Conservation (phyloP, 148 eudicot genomes). For the Rhododendron simsii region DNA sequence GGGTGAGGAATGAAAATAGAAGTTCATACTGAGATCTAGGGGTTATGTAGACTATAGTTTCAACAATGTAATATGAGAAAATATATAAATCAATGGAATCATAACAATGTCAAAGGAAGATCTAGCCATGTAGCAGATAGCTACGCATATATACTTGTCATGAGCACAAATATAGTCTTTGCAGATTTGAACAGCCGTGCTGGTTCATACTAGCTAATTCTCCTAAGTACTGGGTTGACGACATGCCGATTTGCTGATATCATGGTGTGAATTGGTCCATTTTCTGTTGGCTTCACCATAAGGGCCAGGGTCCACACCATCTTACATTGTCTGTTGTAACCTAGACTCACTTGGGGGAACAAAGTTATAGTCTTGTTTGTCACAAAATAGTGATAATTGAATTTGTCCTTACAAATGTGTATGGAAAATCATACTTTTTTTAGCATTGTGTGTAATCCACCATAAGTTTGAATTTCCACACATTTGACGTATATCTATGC, state of each 20-base stretch:
- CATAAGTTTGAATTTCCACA: background rate
- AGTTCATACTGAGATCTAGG: background rate
- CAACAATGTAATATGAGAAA: background rate
- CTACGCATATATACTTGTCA: background rate
- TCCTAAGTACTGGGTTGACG: background rate
- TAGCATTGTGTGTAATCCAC: background rate
- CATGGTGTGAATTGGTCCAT: background rate
- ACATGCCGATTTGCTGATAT: background rate
- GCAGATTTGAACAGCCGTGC: background rate
- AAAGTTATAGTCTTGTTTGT: background rate
- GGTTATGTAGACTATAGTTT: background rate
- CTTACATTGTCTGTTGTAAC: background rate
- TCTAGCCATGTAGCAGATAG: background rate
- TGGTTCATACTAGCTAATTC: background rate
- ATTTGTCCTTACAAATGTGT: background rate
- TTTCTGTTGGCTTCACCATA: background rate
- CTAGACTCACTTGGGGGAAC: background rate
- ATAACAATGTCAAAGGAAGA: background rate
- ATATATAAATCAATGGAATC: background rate
- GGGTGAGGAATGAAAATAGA: background rate
- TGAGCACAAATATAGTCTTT: background rate
- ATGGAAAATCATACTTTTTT: background rate
- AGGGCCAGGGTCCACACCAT: background rate
- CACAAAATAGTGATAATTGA: background rate
- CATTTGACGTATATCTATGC: background rate